These are phyloP conservation scores for Brasenia schreberi DNA, from an alignment of 164 flowering plant species.

Conservation along the genomic window DNA sequence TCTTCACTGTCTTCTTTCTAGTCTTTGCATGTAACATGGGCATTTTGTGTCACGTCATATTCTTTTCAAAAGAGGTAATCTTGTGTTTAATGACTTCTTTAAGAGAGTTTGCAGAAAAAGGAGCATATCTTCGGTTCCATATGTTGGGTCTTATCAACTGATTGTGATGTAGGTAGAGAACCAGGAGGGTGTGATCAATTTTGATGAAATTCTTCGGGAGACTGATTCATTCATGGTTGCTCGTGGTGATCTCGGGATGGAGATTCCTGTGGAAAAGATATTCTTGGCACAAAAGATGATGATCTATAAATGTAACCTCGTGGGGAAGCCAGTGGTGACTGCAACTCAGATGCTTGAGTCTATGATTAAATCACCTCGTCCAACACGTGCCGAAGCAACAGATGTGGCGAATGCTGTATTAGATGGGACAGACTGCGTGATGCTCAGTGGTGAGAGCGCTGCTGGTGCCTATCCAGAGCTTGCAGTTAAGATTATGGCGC, in stretches of 20 bases:
- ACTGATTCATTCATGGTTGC: conserved; percentile 90
- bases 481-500: conserved; percentile 75
- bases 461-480: conserved; percentile 83
- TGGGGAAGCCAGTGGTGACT: conserved; percentile 79
- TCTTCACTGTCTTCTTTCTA: too few species aligned
- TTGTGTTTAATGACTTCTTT: too few species aligned
- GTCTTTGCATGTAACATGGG: too few species aligned
- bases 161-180: conserved; percentile 58
- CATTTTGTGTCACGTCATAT: too few species aligned
- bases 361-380: conserved; percentile 83
- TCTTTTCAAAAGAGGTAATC: too few species aligned
- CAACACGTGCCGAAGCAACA: conserved; percentile 85
- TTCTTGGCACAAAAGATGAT: conserved; percentile 89
- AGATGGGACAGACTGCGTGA: conserved; percentile 83
- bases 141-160: too few species aligned
- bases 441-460: conserved; percentile 93
- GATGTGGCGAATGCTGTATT: conserved; percentile 89
- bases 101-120: too few species aligned
- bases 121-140: too few species aligned
- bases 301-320: conserved; percentile 85
- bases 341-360: conserved; percentile 94
- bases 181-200: conserved; percentile 83
- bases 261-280: conserved; percentile 84
- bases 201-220: conserved; percentile 80
- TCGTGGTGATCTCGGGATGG: conserved; percentile 93